These are phyloP conservation scores for Nannochloropsis limnetica DNA, from an alignment of 352 stramenopile species.

Conservation along the genomic window DNA sequence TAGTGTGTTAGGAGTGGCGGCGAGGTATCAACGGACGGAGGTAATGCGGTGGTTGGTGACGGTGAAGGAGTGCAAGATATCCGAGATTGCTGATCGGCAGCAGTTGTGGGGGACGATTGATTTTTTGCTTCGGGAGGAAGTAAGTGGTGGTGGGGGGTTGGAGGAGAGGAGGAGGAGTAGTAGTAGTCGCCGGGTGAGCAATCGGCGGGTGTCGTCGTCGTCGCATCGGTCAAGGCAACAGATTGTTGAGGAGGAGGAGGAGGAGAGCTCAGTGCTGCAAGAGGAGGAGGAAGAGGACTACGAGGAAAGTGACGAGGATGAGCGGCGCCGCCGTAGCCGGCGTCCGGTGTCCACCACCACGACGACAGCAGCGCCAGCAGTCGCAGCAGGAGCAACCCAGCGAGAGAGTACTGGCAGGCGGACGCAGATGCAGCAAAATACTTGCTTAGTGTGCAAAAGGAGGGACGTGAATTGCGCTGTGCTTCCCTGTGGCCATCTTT, in stretches of 20 bases:
- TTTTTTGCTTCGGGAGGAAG: background rate
- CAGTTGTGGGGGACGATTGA: background rate
- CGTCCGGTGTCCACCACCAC: background rate
- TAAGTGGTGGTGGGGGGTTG: background rate
- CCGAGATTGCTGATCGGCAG: background rate
- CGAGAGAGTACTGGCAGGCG: background rate
- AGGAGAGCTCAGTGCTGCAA: background rate
- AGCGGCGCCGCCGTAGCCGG: background rate
- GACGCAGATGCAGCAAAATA: background rate
- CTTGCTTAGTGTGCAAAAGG: background rate
- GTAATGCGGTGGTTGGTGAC: constrained; percentile 25
- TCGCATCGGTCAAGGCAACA: background rate
- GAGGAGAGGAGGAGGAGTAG: background rate
- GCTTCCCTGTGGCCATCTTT: no score
- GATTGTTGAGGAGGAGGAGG: background rate
- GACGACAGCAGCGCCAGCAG: no score
- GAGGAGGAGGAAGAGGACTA: background rate
- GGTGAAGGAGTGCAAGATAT: background rate
- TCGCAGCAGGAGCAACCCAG: background rate
- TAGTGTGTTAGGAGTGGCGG: background rate
- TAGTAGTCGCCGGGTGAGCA: background rate
- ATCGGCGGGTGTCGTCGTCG: background rate
- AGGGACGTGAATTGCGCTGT: background rate
- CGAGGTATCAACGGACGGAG: background rate
- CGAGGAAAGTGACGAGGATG: background rate